Evolutionary conservation across 2,329 filamentous ascomycete genomes (phyloP).

Genomic region (Mycocentrospora acerina): DNA sequence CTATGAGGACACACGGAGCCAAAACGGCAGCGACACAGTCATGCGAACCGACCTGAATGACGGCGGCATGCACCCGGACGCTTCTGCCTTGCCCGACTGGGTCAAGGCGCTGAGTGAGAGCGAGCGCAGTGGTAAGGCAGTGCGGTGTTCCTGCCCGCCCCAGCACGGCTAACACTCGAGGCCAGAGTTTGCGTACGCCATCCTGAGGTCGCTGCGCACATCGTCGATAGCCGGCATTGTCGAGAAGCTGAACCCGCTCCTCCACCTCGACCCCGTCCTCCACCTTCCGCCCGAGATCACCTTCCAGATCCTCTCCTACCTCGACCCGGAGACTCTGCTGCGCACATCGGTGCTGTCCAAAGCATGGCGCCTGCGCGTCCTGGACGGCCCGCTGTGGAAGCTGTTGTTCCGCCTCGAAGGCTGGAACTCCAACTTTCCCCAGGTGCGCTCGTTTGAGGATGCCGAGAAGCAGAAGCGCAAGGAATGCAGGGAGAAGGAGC

Average conservation of each 20-base stretch:
- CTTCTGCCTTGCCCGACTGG: slow-evolving; percentile 54
- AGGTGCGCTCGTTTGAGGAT: slow-evolving; percentile 68
- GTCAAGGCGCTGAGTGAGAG: slow-evolving; percentile 56
- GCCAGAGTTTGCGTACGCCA: slow-evolving; percentile 75
- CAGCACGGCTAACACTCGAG: slow-evolving; percentile 5
- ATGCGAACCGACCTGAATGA: slow-evolving; percentile 42
- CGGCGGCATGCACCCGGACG: slow-evolving; percentile 36
- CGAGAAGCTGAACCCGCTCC: slow-evolving; percentile 73
- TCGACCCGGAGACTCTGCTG: slow-evolving; percentile 79
- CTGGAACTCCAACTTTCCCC: slow-evolving; percentile 69
- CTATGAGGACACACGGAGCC: slow-evolving; percentile 70
- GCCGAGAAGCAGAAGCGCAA: slow-evolving; percentile 46
- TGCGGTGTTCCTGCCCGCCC: background rate
- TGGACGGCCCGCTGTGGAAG: slow-evolving; percentile 87
- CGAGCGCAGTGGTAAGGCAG: slow-evolving; percentile 55
- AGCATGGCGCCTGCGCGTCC: slow-evolving; percentile 76
- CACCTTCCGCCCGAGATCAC: slow-evolving; percentile 89
- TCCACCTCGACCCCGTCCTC: slow-evolving; percentile 89
- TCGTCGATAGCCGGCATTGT: slow-evolving; percentile 79
- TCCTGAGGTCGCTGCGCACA: slow-evolving; percentile 77
- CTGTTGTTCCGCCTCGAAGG: slow-evolving; percentile 80
- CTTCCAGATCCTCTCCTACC: slow-evolving; percentile 81
- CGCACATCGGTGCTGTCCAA: slow-evolving; percentile 76
- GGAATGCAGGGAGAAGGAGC: slow-evolving; percentile 41
- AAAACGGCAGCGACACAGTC: slow-evolving; percentile 45